Evolutionary conservation across 2,329 filamentous ascomycete genomes (phyloP), one percentile per base, ranked within the genome.

Genomic region (Ophiostoma ips): DNA sequence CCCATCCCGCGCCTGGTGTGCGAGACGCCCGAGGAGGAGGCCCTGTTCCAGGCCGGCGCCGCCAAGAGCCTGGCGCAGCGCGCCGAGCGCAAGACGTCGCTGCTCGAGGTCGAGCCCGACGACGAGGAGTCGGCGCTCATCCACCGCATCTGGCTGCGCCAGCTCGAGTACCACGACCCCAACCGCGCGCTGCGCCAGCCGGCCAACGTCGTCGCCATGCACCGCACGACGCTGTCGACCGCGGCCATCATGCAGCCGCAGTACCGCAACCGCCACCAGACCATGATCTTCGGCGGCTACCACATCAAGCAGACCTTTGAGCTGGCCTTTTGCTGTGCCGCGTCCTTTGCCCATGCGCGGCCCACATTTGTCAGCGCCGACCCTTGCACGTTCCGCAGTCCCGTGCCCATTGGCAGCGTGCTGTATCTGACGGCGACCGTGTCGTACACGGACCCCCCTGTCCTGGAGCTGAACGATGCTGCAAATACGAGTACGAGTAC

Each of bases 241-340:
- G 80, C 83, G 11, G 76, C 74, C 57, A 84, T 87, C 56, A 87
- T 87, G 83, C 82, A 86, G 61, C 83, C 83, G 0, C 81, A 67
- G 52, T 66, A 66, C 52, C 59, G 64, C 24, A 66, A 66, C 55
- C 61, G 65, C 2, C 81, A 86, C 63, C 79, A 83, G 58, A 84
- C 83, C 62, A 85, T 86, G 82, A 84, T 87, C 50, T 87, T 87
- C 58, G 83, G 83, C 48, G 83, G 83, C 13, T 86, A 82, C 61
- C 72, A 87, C 11, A 69, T 87, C 11, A 84, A 84, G 60, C 79
- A 84, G 59, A 83, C 81, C 0, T 87, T 86, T 58, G 83, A 87
- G 64, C 71, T 87, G 7, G 83, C 83, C 1, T 87, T 87, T 65
- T 85, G 81, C 62, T 84, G 81, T 59, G 82, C 51, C 11, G 51